phyloP scores from a whole-genome alignment of 106 monocot genomes.

The Acorus calamus region DNA sequence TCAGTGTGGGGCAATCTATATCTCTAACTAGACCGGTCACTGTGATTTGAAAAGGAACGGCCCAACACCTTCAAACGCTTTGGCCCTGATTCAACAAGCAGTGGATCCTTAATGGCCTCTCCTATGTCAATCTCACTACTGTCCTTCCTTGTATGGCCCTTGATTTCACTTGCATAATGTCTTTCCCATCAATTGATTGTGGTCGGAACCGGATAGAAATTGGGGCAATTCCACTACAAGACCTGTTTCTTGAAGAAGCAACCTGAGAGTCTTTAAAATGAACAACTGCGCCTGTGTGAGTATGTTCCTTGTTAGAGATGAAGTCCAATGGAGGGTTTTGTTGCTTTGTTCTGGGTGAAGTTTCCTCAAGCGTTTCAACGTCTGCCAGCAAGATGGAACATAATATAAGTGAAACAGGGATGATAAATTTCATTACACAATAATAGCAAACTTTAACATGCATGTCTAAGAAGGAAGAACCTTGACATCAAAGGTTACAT shows the following conservation, averaged over 20 bases:
- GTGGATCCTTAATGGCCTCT: background rate
- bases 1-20: no score
- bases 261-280: background rate
- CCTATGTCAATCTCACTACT: background rate
- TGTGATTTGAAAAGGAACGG: no score
- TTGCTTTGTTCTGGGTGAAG: background rate
- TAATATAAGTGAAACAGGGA: no score
- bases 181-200: background rate
- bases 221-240: background rate
- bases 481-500: background rate
- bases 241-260: background rate
- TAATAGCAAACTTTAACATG: background rate
- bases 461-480: background rate
- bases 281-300: background rate
- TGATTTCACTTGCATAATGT: background rate
- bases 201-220: background rate
- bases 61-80: background rate
- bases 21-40: no score
- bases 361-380: conserved; percentile 19
- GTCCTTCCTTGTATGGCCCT: background rate
- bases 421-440: background rate
- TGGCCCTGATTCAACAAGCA: background rate
- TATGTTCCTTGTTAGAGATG: background rate
- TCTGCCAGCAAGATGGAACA: conserved; percentile 4
- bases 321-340: background rate